phyloP scores from a whole-genome alignment of 352 stramenopile species.

The Pythium utonaiense region DNA sequence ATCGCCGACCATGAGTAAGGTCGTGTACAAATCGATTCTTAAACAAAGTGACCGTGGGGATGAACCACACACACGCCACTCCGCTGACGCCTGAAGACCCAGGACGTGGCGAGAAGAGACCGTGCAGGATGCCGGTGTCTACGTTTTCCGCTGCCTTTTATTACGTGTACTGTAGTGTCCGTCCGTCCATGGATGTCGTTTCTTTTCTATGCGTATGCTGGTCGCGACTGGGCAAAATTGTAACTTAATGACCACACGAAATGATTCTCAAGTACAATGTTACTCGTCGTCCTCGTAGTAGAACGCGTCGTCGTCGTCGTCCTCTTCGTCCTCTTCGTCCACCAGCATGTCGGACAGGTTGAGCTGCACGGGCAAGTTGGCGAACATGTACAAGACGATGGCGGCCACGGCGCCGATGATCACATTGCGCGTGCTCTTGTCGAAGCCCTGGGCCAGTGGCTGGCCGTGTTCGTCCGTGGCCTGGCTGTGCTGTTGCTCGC shows the following conservation, averaged over 20 bases:
- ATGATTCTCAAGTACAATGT: not conserved
- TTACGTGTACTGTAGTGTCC: conserved; percentile 19
- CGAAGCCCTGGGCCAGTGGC: conserved; percentile 30
- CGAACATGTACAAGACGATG: conserved; percentile 69
- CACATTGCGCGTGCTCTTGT: conserved; percentile 78
- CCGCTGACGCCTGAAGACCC: conserved; percentile 1
- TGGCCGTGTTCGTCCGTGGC: not conserved
- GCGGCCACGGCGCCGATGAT: conserved; percentile 70
- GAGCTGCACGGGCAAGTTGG: conserved; percentile 57
- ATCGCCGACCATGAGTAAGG: conserved; percentile 11
- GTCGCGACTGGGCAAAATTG: conserved; percentile 19
- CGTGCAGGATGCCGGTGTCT: conserved; percentile 11
- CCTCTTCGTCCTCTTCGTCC: conserved; percentile 34
- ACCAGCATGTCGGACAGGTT: conserved; percentile 46
- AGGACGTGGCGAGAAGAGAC: conserved; percentile 1
- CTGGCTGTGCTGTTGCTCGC: conserved; percentile 25
- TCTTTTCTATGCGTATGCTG: conserved; percentile 18
- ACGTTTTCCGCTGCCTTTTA: conserved; percentile 17
- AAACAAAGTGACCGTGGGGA: conserved; percentile 24
- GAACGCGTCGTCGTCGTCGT: conserved; percentile 29
- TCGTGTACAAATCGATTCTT: conserved; percentile 15
- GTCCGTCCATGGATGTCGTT: conserved; percentile 2
- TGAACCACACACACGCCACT: conserved; percentile 22
- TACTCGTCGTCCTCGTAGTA: conserved; percentile 28
- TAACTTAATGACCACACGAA: conserved; percentile 24